Evolutionary conservation across 2,329 filamentous ascomycete genomes (phyloP), one percentile per base, ranked within the genome.

Genomic region (Madurella fahalii): DNA sequence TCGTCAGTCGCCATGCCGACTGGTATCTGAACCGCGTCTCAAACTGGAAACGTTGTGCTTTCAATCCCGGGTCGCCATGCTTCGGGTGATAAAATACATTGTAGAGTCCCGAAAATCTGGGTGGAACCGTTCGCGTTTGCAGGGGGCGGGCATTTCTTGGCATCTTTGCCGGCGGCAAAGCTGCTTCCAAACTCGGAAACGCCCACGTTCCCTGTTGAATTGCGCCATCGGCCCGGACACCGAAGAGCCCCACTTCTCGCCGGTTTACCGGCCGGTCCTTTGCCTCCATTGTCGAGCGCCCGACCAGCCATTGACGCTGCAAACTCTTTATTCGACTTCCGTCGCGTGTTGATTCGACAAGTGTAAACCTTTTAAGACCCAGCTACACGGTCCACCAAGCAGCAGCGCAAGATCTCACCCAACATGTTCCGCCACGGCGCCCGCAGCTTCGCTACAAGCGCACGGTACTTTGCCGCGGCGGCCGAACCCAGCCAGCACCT

Each of bases 341-440:
- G n/a, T 8, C 25, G 20, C 15, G 12, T 5, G 17, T 20, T 16
- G 11, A 37, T 25, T 11, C 17, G 2, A 12, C 15, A 37, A 37
- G 13, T 37, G 4, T 11, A 37, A 37, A 12, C 13, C 18, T 20
- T 8, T 46, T 18, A 32, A 37, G 34, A 15, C 17, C 15, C 12
- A 3, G 8, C 15, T 17, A 25, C n/a, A 43, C 20, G 20, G 13
- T 5, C 25, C 17, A 20, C 41, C 34, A 40, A 44, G n/a, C 40
- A 40, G 34, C 15, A n/a, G 15, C 15, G 40, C 15, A 32, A 9
- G 8, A 47, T 7, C n/a, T 7, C 32, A 17, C 20, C 30, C 46
- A 52, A 47, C 44, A 92, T 92, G 88, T 84, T 90, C 64, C 82
- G 85, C 65, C 83, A 83, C 57, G 82, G 81, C 65, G 77, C 84